Evolutionary conservation across 2,329 filamentous ascomycete genomes (phyloP).

Genomic region (Colletotrichum lentis): DNA sequence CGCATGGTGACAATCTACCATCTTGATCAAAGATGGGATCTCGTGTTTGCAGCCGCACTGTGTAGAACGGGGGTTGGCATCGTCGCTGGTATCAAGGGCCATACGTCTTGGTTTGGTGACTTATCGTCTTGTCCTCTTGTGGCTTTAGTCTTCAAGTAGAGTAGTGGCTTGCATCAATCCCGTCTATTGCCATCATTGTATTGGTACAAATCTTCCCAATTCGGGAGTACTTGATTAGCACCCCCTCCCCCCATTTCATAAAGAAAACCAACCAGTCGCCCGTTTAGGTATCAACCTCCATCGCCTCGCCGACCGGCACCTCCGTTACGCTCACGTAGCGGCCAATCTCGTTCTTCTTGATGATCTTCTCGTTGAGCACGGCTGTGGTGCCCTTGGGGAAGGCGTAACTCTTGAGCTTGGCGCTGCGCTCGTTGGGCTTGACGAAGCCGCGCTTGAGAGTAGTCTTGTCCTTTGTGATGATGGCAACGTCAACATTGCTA

Average conservation of each 20-base stretch:
- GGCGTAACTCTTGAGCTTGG: conserved; percentile 92
- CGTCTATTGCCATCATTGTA: conserved; percentile 39
- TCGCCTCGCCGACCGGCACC: conserved; percentile 73
- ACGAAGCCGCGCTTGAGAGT: conserved; percentile 92
- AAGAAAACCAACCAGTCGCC: conserved; percentile 5
- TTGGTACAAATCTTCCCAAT: conserved; percentile 37
- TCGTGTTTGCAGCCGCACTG: background rate
- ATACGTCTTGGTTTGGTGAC: background rate
- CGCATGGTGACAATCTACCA: too few relatives aligned
- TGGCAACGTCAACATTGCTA: conserved; percentile 95
- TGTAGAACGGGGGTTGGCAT: background rate
- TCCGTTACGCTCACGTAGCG: conserved; percentile 95
- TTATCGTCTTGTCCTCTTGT: background rate
- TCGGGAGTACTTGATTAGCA: conserved; percentile 26
- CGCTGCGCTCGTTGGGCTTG: conserved; percentile 87
- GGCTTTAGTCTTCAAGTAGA: background rate
- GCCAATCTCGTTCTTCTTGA: conserved; percentile 90
- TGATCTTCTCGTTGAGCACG: conserved; percentile 94
- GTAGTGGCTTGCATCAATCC: conserved; percentile 19
- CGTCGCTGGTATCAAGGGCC: background rate
- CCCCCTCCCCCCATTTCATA: background rate
- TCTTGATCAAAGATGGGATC: background rate
- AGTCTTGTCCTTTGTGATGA: conserved; percentile 96
- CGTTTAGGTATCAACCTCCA: conserved; percentile 71
- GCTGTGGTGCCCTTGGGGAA: conserved; percentile 94